phyloP scores from a whole-genome alignment of 805 yeast genomes.

The Yamadazyma endophytica region DNA sequence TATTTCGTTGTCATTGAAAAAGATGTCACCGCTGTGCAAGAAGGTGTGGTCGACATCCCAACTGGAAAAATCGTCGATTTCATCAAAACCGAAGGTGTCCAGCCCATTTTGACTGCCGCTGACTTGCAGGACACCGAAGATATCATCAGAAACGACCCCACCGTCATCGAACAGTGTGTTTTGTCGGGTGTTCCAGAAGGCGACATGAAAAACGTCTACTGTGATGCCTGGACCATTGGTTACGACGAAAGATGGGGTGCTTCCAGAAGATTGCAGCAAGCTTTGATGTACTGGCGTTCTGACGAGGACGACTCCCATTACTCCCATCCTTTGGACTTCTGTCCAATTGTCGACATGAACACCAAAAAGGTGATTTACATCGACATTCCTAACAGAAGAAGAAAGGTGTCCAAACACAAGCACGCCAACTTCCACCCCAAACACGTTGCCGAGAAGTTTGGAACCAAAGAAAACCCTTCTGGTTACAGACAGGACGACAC shows the following conservation, averaged over 20 bases:
- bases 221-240: constrained; percentile 70
- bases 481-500: constrained; percentile 59
- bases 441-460: constrained; percentile 57
- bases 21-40: constrained; percentile 61
- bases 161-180: constrained; percentile 68
- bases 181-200: constrained; percentile 62
- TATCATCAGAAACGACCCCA: constrained; percentile 65
- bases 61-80: constrained; percentile 44
- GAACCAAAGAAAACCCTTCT: constrained; percentile 40
- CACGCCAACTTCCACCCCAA: constrained; percentile 69
- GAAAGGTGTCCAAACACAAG: constrained; percentile 63
- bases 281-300: constrained; percentile 71
- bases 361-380: constrained; percentile 64
- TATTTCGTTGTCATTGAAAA: constrained; percentile 58
- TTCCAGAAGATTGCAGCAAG: constrained; percentile 71
- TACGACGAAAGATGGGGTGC: constrained; percentile 79
- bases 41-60: constrained; percentile 63
- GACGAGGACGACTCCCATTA: constrained; percentile 74
- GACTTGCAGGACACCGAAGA: constrained; percentile 63
- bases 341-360: constrained; percentile 78
- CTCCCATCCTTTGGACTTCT: constrained; percentile 74
- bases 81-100: constrained; percentile 54
- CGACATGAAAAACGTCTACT: constrained; percentile 58
- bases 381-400: constrained; percentile 72
- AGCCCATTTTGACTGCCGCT: constrained; percentile 70